Conservation (phyloP, 768 basidiomycete genomes). For the Russula virescens region DNA sequence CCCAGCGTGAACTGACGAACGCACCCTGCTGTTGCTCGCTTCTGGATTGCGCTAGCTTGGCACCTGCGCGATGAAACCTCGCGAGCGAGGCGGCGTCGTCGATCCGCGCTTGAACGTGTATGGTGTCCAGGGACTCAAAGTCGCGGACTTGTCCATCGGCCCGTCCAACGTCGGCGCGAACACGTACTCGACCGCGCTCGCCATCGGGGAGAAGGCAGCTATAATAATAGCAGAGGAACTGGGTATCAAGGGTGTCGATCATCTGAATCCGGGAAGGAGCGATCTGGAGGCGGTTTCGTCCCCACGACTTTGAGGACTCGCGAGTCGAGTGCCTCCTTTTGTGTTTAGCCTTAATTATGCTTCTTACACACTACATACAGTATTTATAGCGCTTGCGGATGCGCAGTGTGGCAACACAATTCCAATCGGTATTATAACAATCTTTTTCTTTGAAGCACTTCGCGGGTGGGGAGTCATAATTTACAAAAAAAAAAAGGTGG, state of each 20-base stretch:
- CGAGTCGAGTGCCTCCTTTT: background rate
- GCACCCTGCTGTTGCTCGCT: too few species aligned
- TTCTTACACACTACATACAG: background rate
- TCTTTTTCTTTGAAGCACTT: background rate
- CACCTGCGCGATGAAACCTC: constrained; percentile 64
- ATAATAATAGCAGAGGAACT: constrained; percentile 52
- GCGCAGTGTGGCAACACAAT: background rate
- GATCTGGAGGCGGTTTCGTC: too few species aligned
- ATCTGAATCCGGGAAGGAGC: too few species aligned
- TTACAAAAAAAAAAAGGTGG: background rate
- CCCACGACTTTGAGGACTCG: too few species aligned
- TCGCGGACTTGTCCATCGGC: constrained; percentile 42
- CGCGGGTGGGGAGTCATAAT: background rate
- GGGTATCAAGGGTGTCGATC: constrained; percentile 33
- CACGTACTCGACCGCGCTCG: constrained; percentile 40
- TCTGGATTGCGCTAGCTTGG: constrained; percentile 40
- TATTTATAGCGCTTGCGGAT: background rate
- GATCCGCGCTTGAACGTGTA: constrained; percentile 60
- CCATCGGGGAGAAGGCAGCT: constrained; percentile 58
- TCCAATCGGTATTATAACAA: background rate
- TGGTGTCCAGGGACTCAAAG: constrained; percentile 50
- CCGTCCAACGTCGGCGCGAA: constrained; percentile 39
- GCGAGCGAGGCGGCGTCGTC: constrained; percentile 53
- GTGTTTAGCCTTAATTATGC: too few species aligned
- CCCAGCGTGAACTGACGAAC: too few species aligned